A percentile compares a stretch with the other conserved stretches of the same genome.
These are phyloP conservation scores for Bipolaris oryzae DNA, from an alignment of 2,329 filamentous ascomycete genomes.

Conservation along the genomic window DNA sequence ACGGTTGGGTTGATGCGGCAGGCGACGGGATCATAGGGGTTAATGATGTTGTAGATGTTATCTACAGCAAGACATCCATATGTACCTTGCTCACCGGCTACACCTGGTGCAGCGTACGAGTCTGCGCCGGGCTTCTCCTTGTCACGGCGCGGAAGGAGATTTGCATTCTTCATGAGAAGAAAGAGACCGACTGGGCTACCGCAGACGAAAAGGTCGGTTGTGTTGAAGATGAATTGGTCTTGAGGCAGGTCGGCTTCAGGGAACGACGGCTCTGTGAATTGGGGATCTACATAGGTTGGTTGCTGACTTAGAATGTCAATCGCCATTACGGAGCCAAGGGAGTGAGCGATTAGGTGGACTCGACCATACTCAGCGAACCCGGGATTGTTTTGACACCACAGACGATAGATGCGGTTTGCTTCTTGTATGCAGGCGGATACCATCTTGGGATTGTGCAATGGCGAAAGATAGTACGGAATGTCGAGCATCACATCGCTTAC, in stretches of 20 bases:
- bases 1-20: constrained; percentile 92
- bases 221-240: constrained; percentile 83
- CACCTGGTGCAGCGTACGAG: constrained; percentile 55
- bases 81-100: constrained; percentile 77
- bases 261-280: constrained; percentile 41
- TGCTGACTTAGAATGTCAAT: constrained; percentile 89
- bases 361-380: constrained; percentile 80
- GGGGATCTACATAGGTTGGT: constrained; percentile 69
- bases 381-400: constrained; percentile 94
- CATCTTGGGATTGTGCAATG: constrained; percentile 90
- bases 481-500: constrained; percentile 99
- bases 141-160: constrained; percentile 76
- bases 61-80: constrained; percentile 94
- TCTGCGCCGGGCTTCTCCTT: constrained; percentile 77
- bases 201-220: constrained; percentile 83
- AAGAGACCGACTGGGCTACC: constrained; percentile 95
- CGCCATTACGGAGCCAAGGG: constrained; percentile 92
- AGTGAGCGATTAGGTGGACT: constrained; percentile 92
- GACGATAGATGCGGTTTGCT: constrained; percentile 91
- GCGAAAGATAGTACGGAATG: constrained; percentile 96
- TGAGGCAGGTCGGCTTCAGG: constrained; percentile 56
- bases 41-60: constrained; percentile 94
- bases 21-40: constrained; percentile 78
- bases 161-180: constrained; percentile 76
- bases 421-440: constrained; percentile 85